Base-by-base conservation (phyloP, 2,329 filamentous ascomycete species). In the Colletotrichum sp. region DNA sequence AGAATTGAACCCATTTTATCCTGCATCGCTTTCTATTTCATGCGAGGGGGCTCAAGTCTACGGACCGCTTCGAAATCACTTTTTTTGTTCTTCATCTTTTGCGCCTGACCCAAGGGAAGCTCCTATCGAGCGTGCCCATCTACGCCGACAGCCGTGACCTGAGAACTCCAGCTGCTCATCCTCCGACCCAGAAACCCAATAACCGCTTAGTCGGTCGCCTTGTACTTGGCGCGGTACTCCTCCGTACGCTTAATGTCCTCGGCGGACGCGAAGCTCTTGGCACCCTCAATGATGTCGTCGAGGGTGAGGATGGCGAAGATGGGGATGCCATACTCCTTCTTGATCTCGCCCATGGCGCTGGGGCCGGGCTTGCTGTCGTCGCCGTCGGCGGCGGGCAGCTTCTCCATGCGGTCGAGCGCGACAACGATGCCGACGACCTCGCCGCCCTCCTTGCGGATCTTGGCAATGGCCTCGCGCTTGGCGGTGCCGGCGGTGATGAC, bases 401-500 rank as follows among this genome's bases (percentile, higher is more conserved):
- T 96, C 90, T 98, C 95, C 89, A 94, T 94, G 76, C 96, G 91
- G 86, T 98, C 95, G 79, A 98, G 90, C 5, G 96, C 95, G 36
- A 99, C 94, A 24, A 98, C 91, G 73, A 99, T 96, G 34, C 96
- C 96, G 5, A 94, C 94, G 26, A 99, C 92, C 67, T 91, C 92
- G 3, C 96, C 97, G 4, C 96, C 97, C 83, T 98, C 94, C 80
- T 92, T 92, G 80, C 92, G 90, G 83, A 99, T 98, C 85, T 98
- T 97, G 71, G 92, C 92, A 76, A 99, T 96, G 16, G 96, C 95
- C 85, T 99, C 96, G 75, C 96, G 91, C 87, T 98, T 96, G 55
- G 97, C 97, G 2, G 96, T 99, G 32, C 97, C 97, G 1, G 96
- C 96, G 1, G 96, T 98, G 81, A 99, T 96, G 73, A 99, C 96